A percentile compares a stretch with the other conserved stretches of the same genome.
phyloP scores from a whole-genome alignment of 179 eudicot genomes.

The Pouteria campechiana region DNA sequence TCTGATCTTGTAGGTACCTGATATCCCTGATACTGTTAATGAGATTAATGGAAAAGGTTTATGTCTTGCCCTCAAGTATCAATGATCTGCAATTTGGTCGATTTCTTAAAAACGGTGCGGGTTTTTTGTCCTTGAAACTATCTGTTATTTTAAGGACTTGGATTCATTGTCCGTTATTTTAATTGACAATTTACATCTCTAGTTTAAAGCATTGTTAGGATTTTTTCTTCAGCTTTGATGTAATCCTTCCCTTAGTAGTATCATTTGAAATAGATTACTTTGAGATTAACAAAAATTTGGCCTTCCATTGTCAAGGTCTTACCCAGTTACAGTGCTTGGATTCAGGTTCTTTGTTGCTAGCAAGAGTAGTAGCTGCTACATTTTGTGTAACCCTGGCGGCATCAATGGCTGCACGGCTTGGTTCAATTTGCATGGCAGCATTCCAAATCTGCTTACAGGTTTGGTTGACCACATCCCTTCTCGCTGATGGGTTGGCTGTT shows the following conservation, averaged over 20 bases:
- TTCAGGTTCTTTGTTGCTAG: slow-evolving; percentile 50
- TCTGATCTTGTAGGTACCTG: slow-evolving; percentile 35
- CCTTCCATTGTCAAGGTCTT: too few species aligned
- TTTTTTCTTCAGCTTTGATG: too few species aligned
- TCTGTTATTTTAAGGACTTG: too few species aligned
- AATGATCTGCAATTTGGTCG: slow-evolving; percentile 47
- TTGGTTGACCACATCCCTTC: slow-evolving; percentile 65
- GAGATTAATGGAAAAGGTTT: slow-evolving; percentile 51
- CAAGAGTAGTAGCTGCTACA: slow-evolving; percentile 61
- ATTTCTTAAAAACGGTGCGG: slow-evolving; percentile 58
- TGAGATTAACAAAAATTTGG: too few species aligned
- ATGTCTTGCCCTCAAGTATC: slow-evolving; percentile 52
- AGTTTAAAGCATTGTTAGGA: too few species aligned
- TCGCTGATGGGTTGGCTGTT: slow-evolving; percentile 69
- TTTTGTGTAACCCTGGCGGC: slow-evolving; percentile 64
- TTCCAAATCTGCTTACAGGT: slow-evolving; percentile 71
- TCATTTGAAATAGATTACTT: too few species aligned
- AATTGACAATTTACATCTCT: too few species aligned
- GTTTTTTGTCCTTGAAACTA: background rate
- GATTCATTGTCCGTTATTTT: too few species aligned
- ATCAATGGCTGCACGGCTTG: slow-evolving; percentile 57
- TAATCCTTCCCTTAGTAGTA: too few species aligned
- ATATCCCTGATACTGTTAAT: slow-evolving; percentile 53
- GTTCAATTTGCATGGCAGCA: slow-evolving; percentile 55
- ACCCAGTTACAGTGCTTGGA: too few species aligned